These are phyloP conservation scores for Aegilops longissima DNA, from an alignment of 176 grass and related monocot genomes.

Conservation along the genomic window DNA sequence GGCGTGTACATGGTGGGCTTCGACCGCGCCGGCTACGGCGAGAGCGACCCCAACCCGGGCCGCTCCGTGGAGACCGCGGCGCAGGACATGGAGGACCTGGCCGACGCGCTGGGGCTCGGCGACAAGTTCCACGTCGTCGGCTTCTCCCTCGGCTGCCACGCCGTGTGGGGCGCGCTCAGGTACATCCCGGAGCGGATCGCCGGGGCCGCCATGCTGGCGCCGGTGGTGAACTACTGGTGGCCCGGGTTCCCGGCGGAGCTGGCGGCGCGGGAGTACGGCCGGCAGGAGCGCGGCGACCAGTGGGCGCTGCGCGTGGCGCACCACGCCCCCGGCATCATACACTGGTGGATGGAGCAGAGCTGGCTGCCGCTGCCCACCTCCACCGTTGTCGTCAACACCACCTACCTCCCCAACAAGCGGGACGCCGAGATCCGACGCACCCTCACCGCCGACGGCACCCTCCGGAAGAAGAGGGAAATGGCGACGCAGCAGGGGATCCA, in stretches of 20 bases:
- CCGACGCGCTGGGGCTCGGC: constrained; percentile 51
- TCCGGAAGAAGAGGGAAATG: constrained; percentile 43
- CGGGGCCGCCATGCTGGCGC: constrained; percentile 60
- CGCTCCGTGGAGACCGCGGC: constrained; percentile 57
- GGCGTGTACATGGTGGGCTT: constrained; percentile 83
- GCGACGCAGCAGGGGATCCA: constrained; percentile 74
- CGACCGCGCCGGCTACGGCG: constrained; percentile 67
- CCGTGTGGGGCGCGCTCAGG: constrained; percentile 60
- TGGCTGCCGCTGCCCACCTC: constrained; percentile 78
- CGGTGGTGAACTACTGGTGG: constrained; percentile 80
- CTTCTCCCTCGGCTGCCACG: constrained; percentile 63
- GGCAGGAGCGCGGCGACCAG: constrained; percentile 62
- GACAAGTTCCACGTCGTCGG: constrained; percentile 58
- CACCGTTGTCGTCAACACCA: constrained; percentile 64
- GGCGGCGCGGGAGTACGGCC: constrained; percentile 38
- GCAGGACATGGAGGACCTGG: constrained; percentile 61
- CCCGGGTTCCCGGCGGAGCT: constrained; percentile 62
- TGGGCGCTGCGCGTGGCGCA: constrained; percentile 73
- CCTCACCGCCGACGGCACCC: constrained; percentile 43
- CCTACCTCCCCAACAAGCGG: constrained; percentile 54
- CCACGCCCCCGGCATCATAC: constrained; percentile 63
- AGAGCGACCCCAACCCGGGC: constrained; percentile 65
- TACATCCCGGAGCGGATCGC: constrained; percentile 58
- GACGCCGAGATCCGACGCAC: constrained; percentile 45
- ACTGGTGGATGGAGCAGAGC: constrained; percentile 86